Base-by-base conservation (phyloP, 108 stramenopile species). In the Hondaea fermentalgiana region DNA sequence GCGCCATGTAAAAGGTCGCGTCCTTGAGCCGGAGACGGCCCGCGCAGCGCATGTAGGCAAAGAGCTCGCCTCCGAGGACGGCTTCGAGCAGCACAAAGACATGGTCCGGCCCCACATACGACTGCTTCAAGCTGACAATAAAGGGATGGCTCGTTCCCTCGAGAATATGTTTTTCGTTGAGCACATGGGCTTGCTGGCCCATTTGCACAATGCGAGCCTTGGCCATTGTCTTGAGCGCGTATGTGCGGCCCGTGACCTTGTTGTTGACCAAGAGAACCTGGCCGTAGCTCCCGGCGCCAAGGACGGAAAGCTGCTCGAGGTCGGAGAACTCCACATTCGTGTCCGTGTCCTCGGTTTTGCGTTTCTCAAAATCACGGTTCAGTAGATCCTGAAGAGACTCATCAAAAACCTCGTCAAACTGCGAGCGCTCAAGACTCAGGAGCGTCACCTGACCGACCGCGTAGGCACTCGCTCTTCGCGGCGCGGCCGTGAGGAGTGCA, bases 271-370 rank as follows among this genome's bases (percentile, higher is more conserved):
- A 95, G 97, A 97, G 97, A 4, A 99, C 99, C 83, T 97, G 97
- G 21, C 99, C 99, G 90, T 99, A 99, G 0, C 98, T 98, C 19
- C 99, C 99, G 23, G 97, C 97, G 72, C 99, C 99, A n/a, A 99
- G 90, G 88, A 97, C 97, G 72, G 96, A 91, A 89, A 97, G 94
- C 92, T 95, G 95, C 72, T 96, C 94, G 72, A 97, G 57, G 43
- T 59, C 87, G 12, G 87, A 59, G 58, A 58, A 87, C 23, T 59
- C 87, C 17, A 57, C 58, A 17, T 69, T 69, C 16, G 55, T 43
- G 5, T 59, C 87, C 5, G 57, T 35, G 58, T 25, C 55, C 19
- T 59, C 87, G 10, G 55, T 87, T 23, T 87, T 59, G 21, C 87
- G 87, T 23, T 59, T 87, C 23, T 87, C 87, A 0, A 87, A 58